Conservation (phyloP, 768 basidiomycete species). For the Trametes cubensis region DNA sequence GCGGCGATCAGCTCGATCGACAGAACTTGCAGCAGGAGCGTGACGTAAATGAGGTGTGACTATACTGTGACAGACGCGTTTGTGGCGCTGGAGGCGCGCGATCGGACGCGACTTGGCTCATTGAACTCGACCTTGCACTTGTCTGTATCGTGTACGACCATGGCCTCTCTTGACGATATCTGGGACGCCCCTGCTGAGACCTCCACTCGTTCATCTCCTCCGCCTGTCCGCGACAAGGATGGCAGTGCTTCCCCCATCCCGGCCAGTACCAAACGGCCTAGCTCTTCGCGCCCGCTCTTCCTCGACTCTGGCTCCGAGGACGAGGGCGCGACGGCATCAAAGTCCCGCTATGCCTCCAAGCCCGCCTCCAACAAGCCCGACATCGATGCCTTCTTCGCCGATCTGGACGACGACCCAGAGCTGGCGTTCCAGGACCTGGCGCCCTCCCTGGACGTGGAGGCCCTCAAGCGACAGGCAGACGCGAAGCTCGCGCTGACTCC, state of each 20-base stretch:
- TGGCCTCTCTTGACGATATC: slow-evolving; percentile 53
- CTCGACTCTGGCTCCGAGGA: slow-evolving; percentile 59
- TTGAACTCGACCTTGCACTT: not conserved
- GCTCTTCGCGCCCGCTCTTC: slow-evolving; percentile 50
- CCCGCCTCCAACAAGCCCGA: slow-evolving; percentile 33
- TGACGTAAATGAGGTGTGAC: slow-evolving; percentile 21
- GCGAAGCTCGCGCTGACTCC: slow-evolving; percentile 49
- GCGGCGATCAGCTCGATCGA: not conserved
- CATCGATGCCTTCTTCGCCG: slow-evolving; percentile 48
- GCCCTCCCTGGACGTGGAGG: slow-evolving; percentile 54
- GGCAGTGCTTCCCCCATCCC: slow-evolving; percentile 18
- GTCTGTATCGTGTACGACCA: slow-evolving; percentile 3
- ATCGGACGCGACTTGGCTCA: too few species aligned
- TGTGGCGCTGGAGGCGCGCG: slow-evolving; percentile 13
- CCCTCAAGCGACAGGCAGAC: slow-evolving; percentile 57
- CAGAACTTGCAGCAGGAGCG: not conserved
- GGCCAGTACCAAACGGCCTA: slow-evolving; percentile 38
- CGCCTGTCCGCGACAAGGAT: slow-evolving; percentile 27
- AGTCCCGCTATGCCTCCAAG: slow-evolving; percentile 26
- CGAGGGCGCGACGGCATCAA: slow-evolving; percentile 32
- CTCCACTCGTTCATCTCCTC: slow-evolving; percentile 21
- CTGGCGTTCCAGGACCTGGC: slow-evolving; percentile 43
- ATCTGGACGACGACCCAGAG: slow-evolving; percentile 53
- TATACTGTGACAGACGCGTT: slow-evolving; percentile 10
- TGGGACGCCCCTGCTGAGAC: slow-evolving; percentile 56